Evolutionary conservation across 768 basidiomycete species (phyloP), one percentile per base, ranked within the genome.

Genomic region (Coprinopsis marcescibilis): DNA sequence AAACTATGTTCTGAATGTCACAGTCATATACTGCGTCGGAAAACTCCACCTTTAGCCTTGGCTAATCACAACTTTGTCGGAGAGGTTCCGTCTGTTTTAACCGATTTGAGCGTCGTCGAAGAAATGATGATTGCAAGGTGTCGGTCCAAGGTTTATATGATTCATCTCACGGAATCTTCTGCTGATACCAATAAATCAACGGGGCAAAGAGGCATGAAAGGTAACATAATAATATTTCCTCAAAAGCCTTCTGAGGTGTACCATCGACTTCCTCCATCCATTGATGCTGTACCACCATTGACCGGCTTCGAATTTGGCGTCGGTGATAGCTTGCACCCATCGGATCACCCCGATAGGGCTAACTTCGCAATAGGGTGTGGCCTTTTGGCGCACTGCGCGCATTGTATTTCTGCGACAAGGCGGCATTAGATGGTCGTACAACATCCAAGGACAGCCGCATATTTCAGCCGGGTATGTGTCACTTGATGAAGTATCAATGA

Each of bases 261-360:
- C 0, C 24, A 26, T 0, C 10, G 68, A 0, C 47, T 75, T 2
- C 73, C 71, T 0, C 71, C 66, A 0, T 36, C 61, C 2, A 33
- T 72, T 1, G 58, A 63, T 10, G 68, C 71, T 0, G 58, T 71
- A 8, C 32, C 59, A 0, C 54, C 63, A 0, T 63, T 64, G 2
- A 63, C 72, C 1, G 72, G 70, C 50, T 62, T 75, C 1, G 32
- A 73, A 0, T 73, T 73, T n/a, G n/a, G n/a, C n/a, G n/a, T n/a
- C n/a, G n/a, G n/a, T n/a, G n/a, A n/a, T n/a, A n/a, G n/a, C n/a
- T n/a, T n/a, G n/a, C n/a, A n/a, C n/a, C n/a, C n/a, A n/a, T n/a
- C n/a, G n/a, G n/a, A n/a, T n/a, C n/a, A n/a, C n/a, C n/a, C n/a
- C n/a, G n/a, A n/a, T n/a, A n/a, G n/a, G n/a, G n/a, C n/a, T n/a